Base-by-base conservation (phyloP, 768 basidiomycete genomes). In the Suillus lakei region DNA sequence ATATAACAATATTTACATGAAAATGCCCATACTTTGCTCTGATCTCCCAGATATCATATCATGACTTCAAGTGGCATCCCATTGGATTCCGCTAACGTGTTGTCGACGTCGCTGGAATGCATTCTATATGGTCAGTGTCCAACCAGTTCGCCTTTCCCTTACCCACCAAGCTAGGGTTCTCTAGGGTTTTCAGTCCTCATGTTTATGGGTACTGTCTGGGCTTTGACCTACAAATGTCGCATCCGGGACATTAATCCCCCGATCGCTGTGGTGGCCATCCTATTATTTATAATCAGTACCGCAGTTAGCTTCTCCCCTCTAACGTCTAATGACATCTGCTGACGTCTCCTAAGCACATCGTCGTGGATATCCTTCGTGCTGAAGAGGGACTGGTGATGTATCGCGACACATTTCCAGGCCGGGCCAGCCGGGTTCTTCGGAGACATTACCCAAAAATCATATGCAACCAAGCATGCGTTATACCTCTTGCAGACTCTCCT, bases 341-440 rank as follows among this genome's bases (percentile, higher is more conserved):
- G 28, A 38, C 18, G 8, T 30, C 54, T 34, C 41, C 26, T 12
- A 39, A 69, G 68, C 68, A 71, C 44, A 56, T 69, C 23, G 62
- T 48, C 15, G 56, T 64, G 8, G 69, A 71, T 51, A 65, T 70
- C 50, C 58, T 64, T 5, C 69, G 71, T n/a, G 10, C 68, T 4
- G 34, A 67, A 61, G 60, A 65, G 12, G 74, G 73, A 10, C 66
- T 76, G 4, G 65, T 76, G 6, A 41, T 23, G 32, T 59, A 67
- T 50, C 68, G 74, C 10, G 66, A 70, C 44, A 67, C 59, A 3
- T 64, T 63, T 23, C 69, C 69, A 13, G 71, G 73, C 5, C n/a
- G 74, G 74, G 2, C 73, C 74, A 4, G 5, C 62, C 13, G 71
- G 65, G 3, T 76, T 66, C 60, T 74, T 76, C 60, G 69, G 67